A percentile compares a stretch with the other conserved stretches of the same genome.
Evolutionary conservation across 768 basidiomycete species (phyloP).

Genomic region (Kwoniella heveanensis): DNA sequence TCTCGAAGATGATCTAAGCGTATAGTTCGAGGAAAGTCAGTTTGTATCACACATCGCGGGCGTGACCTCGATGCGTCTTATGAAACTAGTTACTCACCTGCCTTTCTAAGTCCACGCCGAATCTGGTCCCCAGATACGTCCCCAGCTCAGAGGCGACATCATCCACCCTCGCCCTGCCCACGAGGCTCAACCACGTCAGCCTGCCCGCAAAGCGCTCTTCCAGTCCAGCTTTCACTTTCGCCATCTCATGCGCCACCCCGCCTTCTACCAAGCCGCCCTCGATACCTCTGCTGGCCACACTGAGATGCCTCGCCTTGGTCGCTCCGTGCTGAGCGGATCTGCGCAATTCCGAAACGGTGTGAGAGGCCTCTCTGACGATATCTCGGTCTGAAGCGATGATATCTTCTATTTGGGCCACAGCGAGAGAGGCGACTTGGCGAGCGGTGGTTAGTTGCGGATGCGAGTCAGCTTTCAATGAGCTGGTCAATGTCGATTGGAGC

Average conservation of each 20-base stretch:
- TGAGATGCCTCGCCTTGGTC: conserved; percentile 30
- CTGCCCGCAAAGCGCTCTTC: conserved; percentile 22
- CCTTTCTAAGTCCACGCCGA: conserved; percentile 37
- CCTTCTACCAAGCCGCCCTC: conserved; percentile 33
- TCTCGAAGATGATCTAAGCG: conserved; percentile 47
- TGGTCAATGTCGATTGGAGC: conserved; percentile 19
- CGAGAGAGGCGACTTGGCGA: conserved; percentile 7
- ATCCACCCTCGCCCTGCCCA: conserved; percentile 38
- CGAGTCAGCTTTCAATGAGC: not conserved
- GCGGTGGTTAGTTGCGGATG: conserved; percentile 19
- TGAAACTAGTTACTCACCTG: conserved; percentile 46
- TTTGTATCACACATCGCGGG: too few relatives aligned
- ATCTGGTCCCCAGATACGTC: conserved; percentile 25
- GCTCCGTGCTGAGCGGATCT: conserved; percentile 16
- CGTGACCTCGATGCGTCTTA: too few relatives aligned
- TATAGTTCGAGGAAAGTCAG: not conserved
- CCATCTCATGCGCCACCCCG: conserved; percentile 34
- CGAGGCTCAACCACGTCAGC: conserved; percentile 40
- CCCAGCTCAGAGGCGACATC: conserved; percentile 42
- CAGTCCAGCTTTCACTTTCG: conserved; percentile 10
- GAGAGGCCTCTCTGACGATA: conserved; percentile 14
- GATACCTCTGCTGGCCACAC: conserved; percentile 32
- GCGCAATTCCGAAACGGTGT: conserved; percentile 26
- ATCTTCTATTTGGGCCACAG: conserved; percentile 17
- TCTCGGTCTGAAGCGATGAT: conserved; percentile 20